Conservation (phyloP, 2,329 filamentous ascomycete genomes). For the Cladosporium halotolerans region DNA sequence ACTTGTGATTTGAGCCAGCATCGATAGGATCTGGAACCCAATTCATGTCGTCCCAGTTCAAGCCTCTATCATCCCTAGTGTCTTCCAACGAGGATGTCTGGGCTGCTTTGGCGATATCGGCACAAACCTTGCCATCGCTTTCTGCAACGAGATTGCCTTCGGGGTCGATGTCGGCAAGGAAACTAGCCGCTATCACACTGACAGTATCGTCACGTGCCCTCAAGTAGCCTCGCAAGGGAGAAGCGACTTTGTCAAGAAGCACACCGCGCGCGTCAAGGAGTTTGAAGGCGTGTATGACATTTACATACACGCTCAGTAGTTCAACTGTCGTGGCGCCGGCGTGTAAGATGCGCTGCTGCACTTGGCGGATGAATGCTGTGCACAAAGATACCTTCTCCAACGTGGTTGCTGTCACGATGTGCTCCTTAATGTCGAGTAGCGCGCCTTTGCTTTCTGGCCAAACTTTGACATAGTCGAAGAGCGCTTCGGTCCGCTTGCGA, state of each 20-base stretch:
- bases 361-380: slow-evolving; percentile 58
- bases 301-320: slow-evolving; percentile 71
- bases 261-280: slow-evolving; percentile 71
- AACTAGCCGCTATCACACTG: slow-evolving; percentile 66
- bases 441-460: slow-evolving; percentile 69
- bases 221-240: slow-evolving; percentile 67
- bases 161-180: slow-evolving; percentile 57
- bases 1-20: slow-evolving; percentile 81
- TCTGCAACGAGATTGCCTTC: slow-evolving; percentile 32
- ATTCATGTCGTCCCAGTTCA: slow-evolving; percentile 75
- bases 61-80: slow-evolving; percentile 27
- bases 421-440: slow-evolving; percentile 62
- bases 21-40: slow-evolving; percentile 93
- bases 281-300: slow-evolving; percentile 71
- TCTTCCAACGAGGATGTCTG: slow-evolving; percentile 53
- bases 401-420: slow-evolving; percentile 62
- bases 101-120: slow-evolving; percentile 62
- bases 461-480: slow-evolving; percentile 72
- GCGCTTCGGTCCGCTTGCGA: slow-evolving; percentile 59
- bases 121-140: slow-evolving; percentile 46
- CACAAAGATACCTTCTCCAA: slow-evolving; percentile 65
- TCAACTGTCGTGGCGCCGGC: slow-evolving; percentile 69
- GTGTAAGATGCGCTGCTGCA: slow-evolving; percentile 64
- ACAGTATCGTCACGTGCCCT: slow-evolving; percentile 73
- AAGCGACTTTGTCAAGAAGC: slow-evolving; percentile 66